Percentiles rank a stretch among this genome's conserved stretches.
These are phyloP conservation scores for Apiospora aurea DNA, from an alignment of 2,329 filamentous ascomycete genomes.

Conservation along the genomic window DNA sequence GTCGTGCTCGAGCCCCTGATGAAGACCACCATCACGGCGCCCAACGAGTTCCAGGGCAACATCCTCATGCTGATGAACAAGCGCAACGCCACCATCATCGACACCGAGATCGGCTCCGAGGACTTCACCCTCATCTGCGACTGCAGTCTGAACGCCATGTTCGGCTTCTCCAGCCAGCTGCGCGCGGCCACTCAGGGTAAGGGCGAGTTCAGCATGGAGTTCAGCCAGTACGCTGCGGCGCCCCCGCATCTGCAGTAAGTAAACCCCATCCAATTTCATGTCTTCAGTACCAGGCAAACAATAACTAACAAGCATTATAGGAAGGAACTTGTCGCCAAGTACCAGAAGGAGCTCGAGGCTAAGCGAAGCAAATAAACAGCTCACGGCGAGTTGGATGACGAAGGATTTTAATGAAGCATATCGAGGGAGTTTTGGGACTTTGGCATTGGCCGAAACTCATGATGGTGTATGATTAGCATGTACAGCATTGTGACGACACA, in stretches of 20 bases:
- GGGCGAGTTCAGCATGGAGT: slow-evolving; percentile 99
- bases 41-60: slow-evolving; percentile 96
- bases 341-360: slow-evolving; percentile 64
- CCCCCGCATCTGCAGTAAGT: slow-evolving; percentile 88
- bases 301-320: slow-evolving; percentile 46
- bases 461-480: slow-evolving; percentile 21
- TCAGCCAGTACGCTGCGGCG: slow-evolving; percentile 91
- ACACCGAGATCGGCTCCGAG: slow-evolving; percentile 91
- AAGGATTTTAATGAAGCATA: slow-evolving; percentile 7
- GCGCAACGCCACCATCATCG: slow-evolving; percentile 91
- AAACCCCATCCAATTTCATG: not conserved
- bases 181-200: slow-evolving; percentile 96
- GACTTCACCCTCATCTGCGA: slow-evolving; percentile 94
- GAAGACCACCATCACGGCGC: slow-evolving; percentile 97
- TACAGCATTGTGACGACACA: slow-evolving; percentile 20
- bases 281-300: too few relatives aligned
- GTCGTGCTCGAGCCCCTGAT: slow-evolving; percentile 93
- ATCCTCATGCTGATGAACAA: slow-evolving; percentile 97
- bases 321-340: slow-evolving; percentile 65
- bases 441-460: not conserved
- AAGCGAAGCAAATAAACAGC: slow-evolving; percentile 60
- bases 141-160: slow-evolving; percentile 96
- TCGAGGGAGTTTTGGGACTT: slow-evolving; percentile 12
- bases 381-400: not conserved
- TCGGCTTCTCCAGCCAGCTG: slow-evolving; percentile 91